These are phyloP conservation scores for Kluyveromyces starmeri DNA, from an alignment of 805 yeast species.

Conservation along the genomic window DNA sequence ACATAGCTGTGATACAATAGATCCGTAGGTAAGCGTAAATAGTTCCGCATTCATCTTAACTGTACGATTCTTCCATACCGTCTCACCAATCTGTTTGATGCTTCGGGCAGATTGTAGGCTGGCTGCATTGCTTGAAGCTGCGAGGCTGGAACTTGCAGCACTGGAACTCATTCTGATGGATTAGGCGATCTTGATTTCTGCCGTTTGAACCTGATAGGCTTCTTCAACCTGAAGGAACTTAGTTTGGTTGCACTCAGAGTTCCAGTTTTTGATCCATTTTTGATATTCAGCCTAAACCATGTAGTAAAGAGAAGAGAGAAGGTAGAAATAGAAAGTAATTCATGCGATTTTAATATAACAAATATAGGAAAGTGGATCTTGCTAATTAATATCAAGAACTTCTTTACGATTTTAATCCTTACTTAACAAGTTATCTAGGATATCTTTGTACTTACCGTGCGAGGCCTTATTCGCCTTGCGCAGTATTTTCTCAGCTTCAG, in stretches of 20 bases:
- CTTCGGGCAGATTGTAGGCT: slow-evolving; percentile 10
- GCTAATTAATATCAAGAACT: no score
- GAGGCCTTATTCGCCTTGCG: slow-evolving; percentile 71
- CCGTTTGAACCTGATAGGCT: no score
- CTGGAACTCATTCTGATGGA: slow-evolving; percentile 1
- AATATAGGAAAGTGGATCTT: no score
- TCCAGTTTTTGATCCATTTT: no score
- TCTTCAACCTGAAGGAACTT: no score
- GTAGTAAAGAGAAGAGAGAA: no score
- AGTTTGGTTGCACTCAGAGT: no score
- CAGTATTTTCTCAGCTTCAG: slow-evolving; percentile 59
- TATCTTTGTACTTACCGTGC: slow-evolving; percentile 62
- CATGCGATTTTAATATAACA: no score
- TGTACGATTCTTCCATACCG: slow-evolving; percentile 79
- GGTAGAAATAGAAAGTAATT: no score
- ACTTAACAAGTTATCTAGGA: slow-evolving; percentile 44
- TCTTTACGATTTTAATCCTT: slow-evolving; percentile 9
- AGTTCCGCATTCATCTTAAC: slow-evolving; percentile 90
- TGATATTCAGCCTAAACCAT: no score
- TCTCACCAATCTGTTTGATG: slow-evolving; percentile 56
- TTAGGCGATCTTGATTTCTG: no score
- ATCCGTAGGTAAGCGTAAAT: slow-evolving; percentile 91
- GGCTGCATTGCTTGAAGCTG: neutral
- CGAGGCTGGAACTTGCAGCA: neutral
- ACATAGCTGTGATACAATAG: slow-evolving; percentile 85